Base-by-base conservation (phyloP, 2,329 filamentous ascomycete species). In the Pseudogymnoascus sp. region DNA sequence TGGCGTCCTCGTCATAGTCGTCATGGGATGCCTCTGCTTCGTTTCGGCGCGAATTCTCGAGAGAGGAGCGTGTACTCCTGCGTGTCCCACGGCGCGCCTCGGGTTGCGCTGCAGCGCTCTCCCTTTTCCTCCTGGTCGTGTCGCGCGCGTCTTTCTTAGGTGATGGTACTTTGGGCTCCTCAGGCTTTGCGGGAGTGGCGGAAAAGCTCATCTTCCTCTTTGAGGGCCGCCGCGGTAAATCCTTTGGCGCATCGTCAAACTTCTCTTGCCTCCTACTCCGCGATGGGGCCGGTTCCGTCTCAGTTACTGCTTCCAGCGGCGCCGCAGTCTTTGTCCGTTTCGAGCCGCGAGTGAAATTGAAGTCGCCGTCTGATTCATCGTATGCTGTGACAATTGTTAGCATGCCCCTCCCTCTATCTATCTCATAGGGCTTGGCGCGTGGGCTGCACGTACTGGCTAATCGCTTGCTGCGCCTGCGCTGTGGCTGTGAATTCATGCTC, bases 361-460 rank as follows among this genome's bases (percentile, higher is more conserved):
- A 92, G 65, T 89, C 89, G 68, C 88, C 89, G 76, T 89, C 86
- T 69, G 88, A 83, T 73, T 92, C 88, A 68, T 90, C 87, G 68
- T 87, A 87, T 64, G 75, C 79, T 77, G 61, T 43, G 22, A 37
- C 38, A 14, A 28, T 18, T 61, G 61, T 64, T 54, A 66, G 63
- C 57, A 62, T 38, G 20, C 57, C 59, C 58, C 58, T 50, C 28
- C 28, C 37, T 38, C 57, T 14, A n/a, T 50, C 57, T 7, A 16
- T 39, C 57, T 60, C 38, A 59, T 18, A 22, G 36, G 61, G 58
- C 61, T 54, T 58, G 37, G 43, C 39, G 47, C 43, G 37, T 38
- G n/a, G 38, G 38, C 36, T 14, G 11, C 59, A 78, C 83, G 68
- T 78, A 86, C 84, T 79, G 70, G 82, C 82, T 71, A 83, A 76